These are phyloP conservation scores for Hirsutella rhossiliensis DNA, from an alignment of 2,329 filamentous ascomycete species.

Conservation along the genomic window DNA sequence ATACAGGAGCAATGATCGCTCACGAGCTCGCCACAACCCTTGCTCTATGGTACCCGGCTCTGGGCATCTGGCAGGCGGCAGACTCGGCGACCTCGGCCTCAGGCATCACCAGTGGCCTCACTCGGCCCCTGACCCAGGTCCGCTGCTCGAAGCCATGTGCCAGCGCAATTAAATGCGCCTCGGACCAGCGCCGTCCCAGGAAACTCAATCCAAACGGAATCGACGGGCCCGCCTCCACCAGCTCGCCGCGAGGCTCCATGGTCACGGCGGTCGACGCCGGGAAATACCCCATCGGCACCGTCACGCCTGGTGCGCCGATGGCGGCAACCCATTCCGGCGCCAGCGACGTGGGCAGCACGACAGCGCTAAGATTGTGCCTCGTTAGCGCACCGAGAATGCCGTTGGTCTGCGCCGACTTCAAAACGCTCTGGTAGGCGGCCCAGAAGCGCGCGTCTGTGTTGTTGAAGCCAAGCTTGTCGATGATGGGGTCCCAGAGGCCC, in stretches of 20 bases:
- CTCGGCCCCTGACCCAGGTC: slow-evolving; percentile 14
- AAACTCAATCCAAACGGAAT: slow-evolving; percentile 44
- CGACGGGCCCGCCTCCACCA: slow-evolving; percentile 2
- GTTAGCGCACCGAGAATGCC: slow-evolving; percentile 48
- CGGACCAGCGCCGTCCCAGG: slow-evolving; percentile 43
- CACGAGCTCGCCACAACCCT: too few species aligned
- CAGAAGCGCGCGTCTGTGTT: slow-evolving; percentile 47
- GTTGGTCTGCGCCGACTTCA: slow-evolving; percentile 41
- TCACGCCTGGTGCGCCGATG: slow-evolving; percentile 33
- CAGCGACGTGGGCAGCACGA: slow-evolving; percentile 41
- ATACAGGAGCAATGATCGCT: too few species aligned
- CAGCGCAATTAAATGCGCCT: slow-evolving; percentile 43
- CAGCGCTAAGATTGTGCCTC: slow-evolving; percentile 42
- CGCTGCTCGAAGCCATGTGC: slow-evolving; percentile 55
- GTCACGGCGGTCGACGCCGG: background rate
- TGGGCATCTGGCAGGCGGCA: background rate
- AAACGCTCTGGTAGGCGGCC: slow-evolving; percentile 30
- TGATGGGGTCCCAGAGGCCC: slow-evolving; percentile 37
- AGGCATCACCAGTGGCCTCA: slow-evolving; percentile 2
- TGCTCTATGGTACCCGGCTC: too few species aligned
- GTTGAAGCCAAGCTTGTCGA: slow-evolving; percentile 32
- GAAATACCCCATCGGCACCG: slow-evolving; percentile 35
- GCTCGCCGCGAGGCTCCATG: background rate
- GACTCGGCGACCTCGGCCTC: background rate
- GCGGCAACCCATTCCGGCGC: slow-evolving; percentile 9